Conservation (phyloP, 441 rosid species). For the Croton laevigatus region DNA sequence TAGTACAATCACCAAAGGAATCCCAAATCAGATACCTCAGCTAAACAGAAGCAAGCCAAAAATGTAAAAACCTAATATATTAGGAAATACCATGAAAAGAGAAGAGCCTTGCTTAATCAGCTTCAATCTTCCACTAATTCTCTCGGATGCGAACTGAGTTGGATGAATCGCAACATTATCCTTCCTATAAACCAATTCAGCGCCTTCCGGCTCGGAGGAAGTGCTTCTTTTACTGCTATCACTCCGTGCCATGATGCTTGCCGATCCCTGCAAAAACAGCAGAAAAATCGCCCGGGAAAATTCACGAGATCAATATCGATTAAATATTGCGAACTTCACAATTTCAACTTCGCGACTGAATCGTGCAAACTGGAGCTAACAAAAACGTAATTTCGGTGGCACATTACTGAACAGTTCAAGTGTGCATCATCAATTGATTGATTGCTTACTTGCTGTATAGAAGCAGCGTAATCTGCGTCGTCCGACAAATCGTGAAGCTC, state of each 20-base stretch:
- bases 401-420: background rate
- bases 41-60: background rate
- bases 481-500: slow-evolving; percentile 89
- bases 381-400: background rate
- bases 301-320: slow-evolving; percentile 10
- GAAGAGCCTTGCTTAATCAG: slow-evolving; percentile 73
- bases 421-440: background rate
- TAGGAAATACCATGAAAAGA: slow-evolving; percentile 59
- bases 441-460: slow-evolving; percentile 61
- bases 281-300: background rate
- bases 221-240: slow-evolving; percentile 61
- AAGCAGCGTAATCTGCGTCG: slow-evolving; percentile 97
- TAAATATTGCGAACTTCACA: background rate
- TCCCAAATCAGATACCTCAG: background rate
- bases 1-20: slow-evolving; percentile 18
- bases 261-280: slow-evolving; percentile 53
- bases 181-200: slow-evolving; percentile 67
- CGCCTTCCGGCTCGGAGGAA: slow-evolving; percentile 60
- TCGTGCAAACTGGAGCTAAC: background rate
- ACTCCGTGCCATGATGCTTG: slow-evolving; percentile 60
- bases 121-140: slow-evolving; percentile 92
- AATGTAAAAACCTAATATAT: background rate
- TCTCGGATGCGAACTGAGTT: slow-evolving; percentile 82
- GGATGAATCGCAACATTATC: slow-evolving; percentile 96
- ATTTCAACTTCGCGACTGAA: background rate